Base-by-base conservation (phyloP, 1,284 basidiomycete species). In the Ceratorhiza oryzae-sativae region DNA sequence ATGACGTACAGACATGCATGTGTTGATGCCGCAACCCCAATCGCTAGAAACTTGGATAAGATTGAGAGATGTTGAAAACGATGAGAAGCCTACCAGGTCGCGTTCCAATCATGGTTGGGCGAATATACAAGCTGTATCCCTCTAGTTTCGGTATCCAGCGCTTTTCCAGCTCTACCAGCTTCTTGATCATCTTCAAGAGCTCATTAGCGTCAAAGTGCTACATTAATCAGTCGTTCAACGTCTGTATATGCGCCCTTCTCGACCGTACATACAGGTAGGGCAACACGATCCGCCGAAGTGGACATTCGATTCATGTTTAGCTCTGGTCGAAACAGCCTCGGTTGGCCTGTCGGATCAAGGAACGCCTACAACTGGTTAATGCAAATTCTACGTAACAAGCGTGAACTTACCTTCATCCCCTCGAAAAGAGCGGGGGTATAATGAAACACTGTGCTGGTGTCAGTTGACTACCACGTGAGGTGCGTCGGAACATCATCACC, bases 41-140 rank as follows among this genome's bases (percentile, higher is more conserved):
- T 84, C 1, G 84, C 88, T 84, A 75, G 42, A 32, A 30, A 34
- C 34, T 30, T 53, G 42, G 53, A 32, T 59, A 15, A 48, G 48
- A 36, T 70, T 20, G 13, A 3, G 30, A n/a, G 6, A 42, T 68
- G 27, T 13, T 25, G 20, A 42, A 13, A 39, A 27, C 9, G 1
- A n/a, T 15, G 9, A 10, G 36, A 5, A 78, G n/a, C 83, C 49
- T 74, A 86, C 88, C 80, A 9, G 87, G 79, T 25, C 90, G 88
- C 0, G 94, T 95, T 18, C 93, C 94, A 77, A 95, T 94, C 76
- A 95, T 83, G 1, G 91, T 92, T 0, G 93, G 93, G 15, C 90
- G 86, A 73, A 94, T 84, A 80, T 95, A 95, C 45, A 95, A 82
- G 71, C 89, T 90, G 79, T 91, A 86, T 10, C 89, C 92, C 1